These are phyloP conservation scores for Pleoardoris graminearum DNA, from an alignment of 2,329 filamentous ascomycete genomes.

Conservation along the genomic window DNA sequence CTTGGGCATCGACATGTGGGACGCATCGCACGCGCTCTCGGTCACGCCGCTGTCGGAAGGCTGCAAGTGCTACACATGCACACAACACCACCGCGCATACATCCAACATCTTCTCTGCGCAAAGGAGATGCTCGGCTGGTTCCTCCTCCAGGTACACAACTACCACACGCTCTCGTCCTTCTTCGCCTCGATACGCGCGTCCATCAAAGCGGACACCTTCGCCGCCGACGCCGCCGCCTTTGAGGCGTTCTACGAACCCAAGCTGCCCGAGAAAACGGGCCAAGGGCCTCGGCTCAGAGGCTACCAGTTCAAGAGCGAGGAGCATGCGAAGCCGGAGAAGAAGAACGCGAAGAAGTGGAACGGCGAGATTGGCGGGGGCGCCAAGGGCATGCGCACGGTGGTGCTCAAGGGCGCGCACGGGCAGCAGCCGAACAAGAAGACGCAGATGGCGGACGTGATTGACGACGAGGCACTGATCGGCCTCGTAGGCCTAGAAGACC, in stretches of 20 bases:
- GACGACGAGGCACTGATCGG: slow-evolving; percentile 41
- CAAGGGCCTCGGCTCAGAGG: slow-evolving; percentile 63
- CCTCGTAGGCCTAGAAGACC: slow-evolving; percentile 27
- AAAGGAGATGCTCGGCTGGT: slow-evolving; percentile 97
- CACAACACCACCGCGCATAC: slow-evolving; percentile 81
- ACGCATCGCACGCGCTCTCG: slow-evolving; percentile 60
- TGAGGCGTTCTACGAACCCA: slow-evolving; percentile 66
- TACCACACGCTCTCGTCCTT: slow-evolving; percentile 72
- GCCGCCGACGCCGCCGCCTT: slow-evolving; percentile 63
- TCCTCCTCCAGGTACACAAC: slow-evolving; percentile 89
- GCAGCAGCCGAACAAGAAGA: slow-evolving; percentile 33
- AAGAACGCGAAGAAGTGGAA: slow-evolving; percentile 39
- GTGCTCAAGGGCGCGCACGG: slow-evolving; percentile 35
- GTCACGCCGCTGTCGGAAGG: slow-evolving; percentile 61
- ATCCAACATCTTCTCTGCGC: slow-evolving; percentile 84
- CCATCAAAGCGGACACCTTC: slow-evolving; percentile 62
- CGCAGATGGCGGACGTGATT: slow-evolving; percentile 32
- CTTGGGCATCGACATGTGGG: slow-evolving; percentile 81
- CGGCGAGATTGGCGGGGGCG: slow-evolving; percentile 26
- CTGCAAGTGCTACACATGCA: slow-evolving; percentile 84
- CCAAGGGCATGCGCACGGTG: slow-evolving; percentile 21
- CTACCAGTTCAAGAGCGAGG: slow-evolving; percentile 39
- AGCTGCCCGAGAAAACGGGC: slow-evolving; percentile 74
- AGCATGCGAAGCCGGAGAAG: slow-evolving; percentile 33
- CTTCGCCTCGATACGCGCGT: slow-evolving; percentile 69